These are phyloP conservation scores for Halophytophthora batemanensis DNA, from an alignment of 352 stramenopile species.

Conservation along the genomic window DNA sequence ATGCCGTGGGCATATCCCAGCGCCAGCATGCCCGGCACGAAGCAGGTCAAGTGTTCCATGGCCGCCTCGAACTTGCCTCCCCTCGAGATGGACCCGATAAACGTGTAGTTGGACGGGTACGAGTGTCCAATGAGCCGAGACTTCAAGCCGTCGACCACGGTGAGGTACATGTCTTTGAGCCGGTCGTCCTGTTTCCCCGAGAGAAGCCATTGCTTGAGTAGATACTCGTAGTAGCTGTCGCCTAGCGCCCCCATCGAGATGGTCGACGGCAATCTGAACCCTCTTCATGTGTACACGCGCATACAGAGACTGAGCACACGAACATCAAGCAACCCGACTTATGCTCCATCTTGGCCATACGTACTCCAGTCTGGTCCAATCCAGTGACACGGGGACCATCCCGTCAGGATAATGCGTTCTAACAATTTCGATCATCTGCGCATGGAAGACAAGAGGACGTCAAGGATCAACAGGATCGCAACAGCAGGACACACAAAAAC, in stretches of 20 bases:
- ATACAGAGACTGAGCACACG: background rate
- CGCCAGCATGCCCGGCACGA: constrained; percentile 78
- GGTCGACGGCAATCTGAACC: constrained; percentile 3
- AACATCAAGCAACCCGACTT: background rate
- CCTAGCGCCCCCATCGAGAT: constrained; percentile 57
- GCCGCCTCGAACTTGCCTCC: constrained; percentile 22
- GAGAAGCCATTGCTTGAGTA: constrained; percentile 74
- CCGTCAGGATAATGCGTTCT: constrained; percentile 31
- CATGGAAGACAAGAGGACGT: background rate
- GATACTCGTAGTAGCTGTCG: constrained; percentile 77
- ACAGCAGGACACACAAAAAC: background rate
- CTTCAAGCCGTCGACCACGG: constrained; percentile 50
- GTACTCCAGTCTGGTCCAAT: constrained; percentile 28
- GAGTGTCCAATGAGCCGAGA: constrained; percentile 34
- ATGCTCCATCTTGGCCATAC: background rate
- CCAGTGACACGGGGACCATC: constrained; percentile 41
- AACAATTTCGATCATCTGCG: constrained; percentile 32
- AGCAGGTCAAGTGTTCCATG: constrained; percentile 90
- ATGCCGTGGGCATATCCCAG: constrained; percentile 63
- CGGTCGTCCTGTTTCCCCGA: constrained; percentile 44
- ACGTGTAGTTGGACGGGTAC: constrained; percentile 33
- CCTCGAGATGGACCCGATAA: constrained; percentile 39
- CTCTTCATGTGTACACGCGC: background rate
- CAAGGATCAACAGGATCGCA: background rate
- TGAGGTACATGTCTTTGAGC: constrained; percentile 50